Conservation (phyloP, 441 rosid genomes). For the Brassica hybrid region DNA sequence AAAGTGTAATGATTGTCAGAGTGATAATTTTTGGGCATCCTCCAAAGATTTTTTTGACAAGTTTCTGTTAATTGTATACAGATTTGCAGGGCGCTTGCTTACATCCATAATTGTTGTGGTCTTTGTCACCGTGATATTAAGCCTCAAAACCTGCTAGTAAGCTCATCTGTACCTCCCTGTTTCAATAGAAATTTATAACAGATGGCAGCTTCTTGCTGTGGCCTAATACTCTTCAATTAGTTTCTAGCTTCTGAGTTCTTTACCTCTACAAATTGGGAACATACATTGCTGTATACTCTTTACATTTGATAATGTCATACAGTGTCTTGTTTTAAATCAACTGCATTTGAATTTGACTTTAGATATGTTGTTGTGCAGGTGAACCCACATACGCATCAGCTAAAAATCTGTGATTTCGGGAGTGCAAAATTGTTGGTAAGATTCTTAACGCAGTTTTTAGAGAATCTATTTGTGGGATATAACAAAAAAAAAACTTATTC, state of each 20-base stretch:
- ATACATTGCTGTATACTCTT: background rate
- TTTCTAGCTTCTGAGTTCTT: background rate
- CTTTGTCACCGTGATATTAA: conserved; percentile 95
- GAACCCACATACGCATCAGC: conserved; percentile 96
- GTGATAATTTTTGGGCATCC: background rate
- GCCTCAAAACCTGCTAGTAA: conserved; percentile 92
- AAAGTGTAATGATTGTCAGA: background rate
- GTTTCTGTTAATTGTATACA: conserved; percentile 47
- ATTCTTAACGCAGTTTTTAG: conserved; percentile 13
- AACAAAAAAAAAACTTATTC: background rate
- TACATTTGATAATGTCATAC: conserved; percentile 11
- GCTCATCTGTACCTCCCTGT: conserved; percentile 33
- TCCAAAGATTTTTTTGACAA: conserved; percentile 13
- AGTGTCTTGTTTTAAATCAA: background rate
- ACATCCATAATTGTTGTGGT: conserved; percentile 82
- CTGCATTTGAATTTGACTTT: conserved; percentile 25
- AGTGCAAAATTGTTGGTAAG: conserved; percentile 98
- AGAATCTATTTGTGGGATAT: background rate
- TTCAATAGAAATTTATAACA: conserved; percentile 6
- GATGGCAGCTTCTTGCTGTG: conserved; percentile 24
- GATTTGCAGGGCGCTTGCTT: conserved; percentile 96
- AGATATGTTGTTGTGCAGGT: conserved; percentile 57
- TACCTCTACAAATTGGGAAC: conserved; percentile 3
- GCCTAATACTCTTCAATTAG: background rate
- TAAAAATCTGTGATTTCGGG: conserved; percentile 97